Evolutionary conservation across 2,329 filamentous ascomycete genomes (phyloP), one percentile per base, ranked within the genome.

Genomic region (Byssochlamys sp.): DNA sequence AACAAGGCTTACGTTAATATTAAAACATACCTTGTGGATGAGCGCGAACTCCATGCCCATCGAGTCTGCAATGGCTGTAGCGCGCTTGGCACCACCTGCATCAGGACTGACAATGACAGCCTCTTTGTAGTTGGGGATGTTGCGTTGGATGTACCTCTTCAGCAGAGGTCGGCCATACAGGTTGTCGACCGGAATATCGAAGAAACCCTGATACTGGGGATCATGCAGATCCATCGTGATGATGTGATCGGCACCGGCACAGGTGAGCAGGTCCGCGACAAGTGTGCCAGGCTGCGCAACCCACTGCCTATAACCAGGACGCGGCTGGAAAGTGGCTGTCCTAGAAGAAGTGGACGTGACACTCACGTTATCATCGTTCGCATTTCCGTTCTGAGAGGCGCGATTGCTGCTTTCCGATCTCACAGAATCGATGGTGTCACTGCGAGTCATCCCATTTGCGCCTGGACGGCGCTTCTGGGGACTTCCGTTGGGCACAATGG

Each of bases 151-250:
- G 71, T 86, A 86, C 66, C 81, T 83, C 69, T 83, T 82, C 58
- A 86, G 65, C 33, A 78, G 66, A 35, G 77, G 77, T 55, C 77
- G 71, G 12, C 76, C 92, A 76, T 97, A 97, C 19, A 99, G 81
- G 72, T 99, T 99, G 77, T 99, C 94, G 57, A 99, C 94, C 2
- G 94, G 94, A 58, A 97, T 96, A 70, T 99, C 92, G 70, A 99
- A 97, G 80, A 96, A 99, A 56, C 94, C 94, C 75, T 99, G 94
- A 70, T 97, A 97, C 75, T 99, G 91, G 49, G 90, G 89, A 73
- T 96, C 92, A 71, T 94, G 90, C 55, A 99, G 82, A 70, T 99
- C 94, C 89, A 99, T 95, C 31, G 92, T 96, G 71, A 97, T 96
- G 71, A 94, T 87, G 74, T 97, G 94, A 73, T 99, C 92, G 52